Conservation (phyloP, 257 asterid genomes). For the Solanum boliviense region DNA sequence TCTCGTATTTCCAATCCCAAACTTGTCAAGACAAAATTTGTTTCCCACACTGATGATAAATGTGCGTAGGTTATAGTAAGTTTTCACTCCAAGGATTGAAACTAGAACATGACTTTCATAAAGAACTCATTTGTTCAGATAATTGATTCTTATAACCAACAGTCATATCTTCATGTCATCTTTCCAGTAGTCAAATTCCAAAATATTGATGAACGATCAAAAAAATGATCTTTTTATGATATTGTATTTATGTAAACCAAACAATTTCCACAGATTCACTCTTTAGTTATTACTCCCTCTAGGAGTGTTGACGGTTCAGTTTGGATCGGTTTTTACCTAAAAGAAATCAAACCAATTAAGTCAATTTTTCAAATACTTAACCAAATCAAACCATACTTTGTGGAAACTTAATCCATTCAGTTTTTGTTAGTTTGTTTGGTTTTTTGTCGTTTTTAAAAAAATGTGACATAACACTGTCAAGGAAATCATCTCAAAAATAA, state of each 20-base stretch:
- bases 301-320: not conserved
- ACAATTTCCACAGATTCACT: not conserved
- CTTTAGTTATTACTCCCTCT: not conserved
- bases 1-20: not conserved
- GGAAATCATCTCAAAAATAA: not conserved
- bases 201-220: not conserved
- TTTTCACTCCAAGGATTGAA: not conserved
- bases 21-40: not conserved
- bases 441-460: not conserved
- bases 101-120: not conserved
- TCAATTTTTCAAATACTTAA: not conserved
- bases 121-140: not conserved
- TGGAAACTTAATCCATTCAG: not conserved
- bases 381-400: not conserved
- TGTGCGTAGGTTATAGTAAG: not conserved
- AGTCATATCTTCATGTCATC: not conserved
- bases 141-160: not conserved
- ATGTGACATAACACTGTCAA: not conserved
- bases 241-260: not conserved
- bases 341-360: not conserved
- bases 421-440: not conserved
- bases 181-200: not conserved
- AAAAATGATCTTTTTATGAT: not conserved
- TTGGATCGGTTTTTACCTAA: not conserved
- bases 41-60: not conserved